These are phyloP conservation scores for Heterobasidion occidentale DNA, from an alignment of 1,284 basidiomycete genomes.

Conservation along the genomic window DNA sequence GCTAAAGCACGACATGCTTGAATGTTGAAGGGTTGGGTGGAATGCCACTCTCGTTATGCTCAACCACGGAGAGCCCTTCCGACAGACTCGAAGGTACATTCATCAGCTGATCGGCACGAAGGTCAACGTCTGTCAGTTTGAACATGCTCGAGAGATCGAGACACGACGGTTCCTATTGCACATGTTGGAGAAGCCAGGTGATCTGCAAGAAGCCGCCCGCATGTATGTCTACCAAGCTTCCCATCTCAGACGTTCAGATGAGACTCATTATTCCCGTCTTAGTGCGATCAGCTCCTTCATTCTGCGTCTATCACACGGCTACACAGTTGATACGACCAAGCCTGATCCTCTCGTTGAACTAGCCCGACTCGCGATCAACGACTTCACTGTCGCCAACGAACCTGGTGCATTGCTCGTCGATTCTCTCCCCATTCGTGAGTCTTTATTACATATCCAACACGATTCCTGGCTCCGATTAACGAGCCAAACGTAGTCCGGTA, in stretches of 20 bases:
- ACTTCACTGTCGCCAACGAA: not conserved
- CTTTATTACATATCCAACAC: no score
- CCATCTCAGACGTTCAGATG: not conserved
- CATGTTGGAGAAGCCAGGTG: conserved; percentile 10
- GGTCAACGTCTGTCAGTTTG: conserved; percentile 15
- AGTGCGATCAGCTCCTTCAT: conserved; percentile 11
- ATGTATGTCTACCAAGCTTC: conserved; percentile 8
- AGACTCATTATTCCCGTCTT: not conserved
- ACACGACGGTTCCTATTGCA: conserved; percentile 13
- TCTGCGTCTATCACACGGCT: conserved; percentile 10
- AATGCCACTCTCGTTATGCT: conserved; percentile 50
- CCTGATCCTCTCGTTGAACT: conserved; percentile 3
- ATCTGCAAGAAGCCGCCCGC: conserved; percentile 12
- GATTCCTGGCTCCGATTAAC: not conserved
- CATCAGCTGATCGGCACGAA: conserved; percentile 13
- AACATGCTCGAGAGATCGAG: conserved; percentile 14
- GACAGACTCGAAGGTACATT: conserved; percentile 19
- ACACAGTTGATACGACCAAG: conserved; percentile 4
- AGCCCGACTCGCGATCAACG: not conserved
- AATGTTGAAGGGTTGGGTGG: conserved; percentile 38
- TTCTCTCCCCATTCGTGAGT: not conserved
- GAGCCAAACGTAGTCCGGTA: not conserved
- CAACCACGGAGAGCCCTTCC: conserved; percentile 51
- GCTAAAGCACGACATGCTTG: not conserved
- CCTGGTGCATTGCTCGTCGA: conserved; percentile 2